phyloP scores from a whole-genome alignment of 2,329 filamentous ascomycete genomes.

The Epichloe sylvatica region DNA sequence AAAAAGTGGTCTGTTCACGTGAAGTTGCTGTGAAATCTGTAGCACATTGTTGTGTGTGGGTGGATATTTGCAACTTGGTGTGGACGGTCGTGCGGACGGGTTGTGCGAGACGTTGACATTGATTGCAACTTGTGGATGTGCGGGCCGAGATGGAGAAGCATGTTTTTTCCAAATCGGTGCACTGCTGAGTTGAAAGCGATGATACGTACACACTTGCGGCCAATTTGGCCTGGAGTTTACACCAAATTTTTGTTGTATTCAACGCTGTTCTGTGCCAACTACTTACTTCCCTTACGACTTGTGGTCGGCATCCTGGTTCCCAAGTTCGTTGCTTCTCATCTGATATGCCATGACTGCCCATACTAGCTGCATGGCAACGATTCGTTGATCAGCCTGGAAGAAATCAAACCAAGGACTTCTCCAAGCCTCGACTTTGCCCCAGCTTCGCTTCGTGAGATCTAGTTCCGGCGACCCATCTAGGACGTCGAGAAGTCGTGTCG shows the following conservation, averaged over 20 bases:
- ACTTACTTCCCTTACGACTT: not conserved
- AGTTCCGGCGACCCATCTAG: slow-evolving; percentile 32
- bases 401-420: slow-evolving; percentile 49
- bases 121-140: too few species aligned
- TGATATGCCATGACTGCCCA: slow-evolving; percentile 48
- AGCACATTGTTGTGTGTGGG: too few species aligned
- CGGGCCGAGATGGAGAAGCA: too few species aligned
- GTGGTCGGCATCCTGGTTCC: not conserved
- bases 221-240: too few species aligned
- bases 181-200: too few species aligned
- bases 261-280: not conserved
- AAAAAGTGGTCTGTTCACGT: too few species aligned
- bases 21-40: too few species aligned
- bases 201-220: too few species aligned
- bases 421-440: slow-evolving; percentile 40
- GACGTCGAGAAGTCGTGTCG: slow-evolving; percentile 36
- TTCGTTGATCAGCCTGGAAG: slow-evolving; percentile 37
- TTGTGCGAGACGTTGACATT: too few species aligned
- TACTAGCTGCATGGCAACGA: slow-evolving; percentile 41
- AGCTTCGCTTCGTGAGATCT: slow-evolving; percentile 25
- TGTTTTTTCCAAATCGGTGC: too few species aligned
- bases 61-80: too few species aligned
- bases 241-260: not conserved
- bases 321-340: slow-evolving; percentile 31
- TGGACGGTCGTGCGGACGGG: too few species aligned